Percentiles rank a stretch among this genome's conserved stretches.
Conservation (phyloP, 1,284 basidiomycete species). For the Trametes hirsuta region DNA sequence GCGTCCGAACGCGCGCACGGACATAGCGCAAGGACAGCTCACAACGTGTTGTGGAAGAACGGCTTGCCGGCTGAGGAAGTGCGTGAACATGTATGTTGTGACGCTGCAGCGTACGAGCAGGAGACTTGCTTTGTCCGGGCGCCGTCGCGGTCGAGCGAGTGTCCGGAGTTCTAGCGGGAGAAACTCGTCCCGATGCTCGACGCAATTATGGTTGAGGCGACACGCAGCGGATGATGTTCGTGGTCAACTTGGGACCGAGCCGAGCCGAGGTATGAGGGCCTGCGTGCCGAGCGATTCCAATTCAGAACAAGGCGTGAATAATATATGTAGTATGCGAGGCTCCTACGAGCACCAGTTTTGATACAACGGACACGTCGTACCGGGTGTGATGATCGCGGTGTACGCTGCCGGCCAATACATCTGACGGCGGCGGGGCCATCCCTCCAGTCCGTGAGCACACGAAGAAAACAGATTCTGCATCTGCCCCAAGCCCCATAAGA, state of each 20-base stretch:
- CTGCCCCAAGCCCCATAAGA: conserved; percentile 4
- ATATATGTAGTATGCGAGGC: conserved; percentile 26
- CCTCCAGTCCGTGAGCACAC: conserved; percentile 16
- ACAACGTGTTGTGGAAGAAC: conserved; percentile 10
- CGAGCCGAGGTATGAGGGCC: too few species aligned
- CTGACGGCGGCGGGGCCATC: conserved; percentile 6
- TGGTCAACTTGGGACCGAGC: too few species aligned
- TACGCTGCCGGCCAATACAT: conserved; percentile 11
- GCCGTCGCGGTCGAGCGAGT: neutral
- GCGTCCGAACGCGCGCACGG: neutral
- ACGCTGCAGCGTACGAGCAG: neutral
- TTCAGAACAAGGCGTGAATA: conserved; percentile 17
- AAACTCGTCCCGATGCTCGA: neutral
- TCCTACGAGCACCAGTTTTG: conserved; percentile 23
- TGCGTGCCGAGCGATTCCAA: neutral
- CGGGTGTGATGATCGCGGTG: conserved; percentile 12
- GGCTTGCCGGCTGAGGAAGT: conserved; percentile 1
- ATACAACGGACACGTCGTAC: conserved; percentile 28
- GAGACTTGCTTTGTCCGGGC: neutral
- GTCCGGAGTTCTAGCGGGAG: conserved; percentile 14
- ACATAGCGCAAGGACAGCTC: neutral
- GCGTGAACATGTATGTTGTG: neutral
- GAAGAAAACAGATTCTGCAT: conserved; percentile 1
- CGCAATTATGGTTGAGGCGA: neutral
- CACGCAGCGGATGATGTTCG: neutral